Conservation (phyloP, 2,329 filamentous ascomycete species). For the Claviceps capensis region DNA sequence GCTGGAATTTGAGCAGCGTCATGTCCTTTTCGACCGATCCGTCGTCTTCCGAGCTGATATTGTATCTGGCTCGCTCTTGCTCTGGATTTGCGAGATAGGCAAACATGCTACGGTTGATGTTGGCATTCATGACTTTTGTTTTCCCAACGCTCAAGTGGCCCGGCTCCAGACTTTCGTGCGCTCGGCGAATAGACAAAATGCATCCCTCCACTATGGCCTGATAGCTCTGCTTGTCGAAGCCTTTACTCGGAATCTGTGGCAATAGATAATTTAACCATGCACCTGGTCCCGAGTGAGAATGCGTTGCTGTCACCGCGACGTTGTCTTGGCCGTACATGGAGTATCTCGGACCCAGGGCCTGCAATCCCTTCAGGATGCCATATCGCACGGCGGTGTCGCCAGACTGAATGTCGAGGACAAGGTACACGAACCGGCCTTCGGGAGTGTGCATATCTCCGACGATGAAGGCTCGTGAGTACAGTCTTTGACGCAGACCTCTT, state of each 20-base stretch:
- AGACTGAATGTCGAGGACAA: slow-evolving; percentile 73
- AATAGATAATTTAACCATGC: slow-evolving; percentile 88
- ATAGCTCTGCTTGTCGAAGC: slow-evolving; percentile 77
- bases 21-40: slow-evolving; percentile 57
- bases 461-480: slow-evolving; percentile 81
- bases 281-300: slow-evolving; percentile 79
- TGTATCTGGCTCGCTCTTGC: slow-evolving; percentile 55
- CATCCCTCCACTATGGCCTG: slow-evolving; percentile 77
- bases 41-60: slow-evolving; percentile 20
- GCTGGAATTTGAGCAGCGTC: slow-evolving; percentile 62
- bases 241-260: slow-evolving; percentile 75
- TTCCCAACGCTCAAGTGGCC: slow-evolving; percentile 55
- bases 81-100: slow-evolving; percentile 73
- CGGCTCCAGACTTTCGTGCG: slow-evolving; percentile 43
- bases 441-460: slow-evolving; percentile 53
- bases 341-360: slow-evolving; percentile 55
- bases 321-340: slow-evolving; percentile 59
- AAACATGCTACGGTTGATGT: slow-evolving; percentile 73
- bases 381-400: slow-evolving; percentile 79
- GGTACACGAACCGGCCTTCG: slow-evolving; percentile 64
- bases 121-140: slow-evolving; percentile 51
- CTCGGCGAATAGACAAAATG: slow-evolving; percentile 62
- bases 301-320: slow-evolving; percentile 79
- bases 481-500: slow-evolving; percentile 66
- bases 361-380: slow-evolving; percentile 63